Evolutionary conservation across 2,329 filamentous ascomycete genomes (phyloP).

Genomic region (Arthrobotrys pseudoclavata): DNA sequence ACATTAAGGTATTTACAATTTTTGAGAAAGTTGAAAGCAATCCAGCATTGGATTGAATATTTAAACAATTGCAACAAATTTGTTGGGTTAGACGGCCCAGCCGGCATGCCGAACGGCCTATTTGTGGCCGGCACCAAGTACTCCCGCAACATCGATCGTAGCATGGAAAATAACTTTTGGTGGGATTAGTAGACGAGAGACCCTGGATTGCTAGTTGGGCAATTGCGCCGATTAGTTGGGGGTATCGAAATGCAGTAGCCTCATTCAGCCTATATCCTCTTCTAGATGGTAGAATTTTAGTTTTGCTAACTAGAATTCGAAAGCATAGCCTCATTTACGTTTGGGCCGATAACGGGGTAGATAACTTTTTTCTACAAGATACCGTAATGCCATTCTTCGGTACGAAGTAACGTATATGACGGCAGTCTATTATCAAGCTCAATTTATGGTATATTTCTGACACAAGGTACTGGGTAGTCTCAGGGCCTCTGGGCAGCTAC

Average conservation of each 20-base stretch:
- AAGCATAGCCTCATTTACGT: too few species aligned
- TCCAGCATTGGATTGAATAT: too few species aligned
- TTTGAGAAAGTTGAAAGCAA: too few species aligned
- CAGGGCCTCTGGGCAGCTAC: too few species aligned
- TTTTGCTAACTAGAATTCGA: too few species aligned
- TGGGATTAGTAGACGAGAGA: background rate
- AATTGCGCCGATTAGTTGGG: background rate
- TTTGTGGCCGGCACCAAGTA: slow-evolving; percentile 17
- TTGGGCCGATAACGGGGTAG: too few species aligned
- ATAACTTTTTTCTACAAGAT: background rate
- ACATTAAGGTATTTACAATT: too few species aligned
- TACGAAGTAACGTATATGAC: background rate
- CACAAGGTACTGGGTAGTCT: too few species aligned
- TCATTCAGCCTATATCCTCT: slow-evolving; percentile 4
- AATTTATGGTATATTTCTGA: too few species aligned
- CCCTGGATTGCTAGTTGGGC: background rate
- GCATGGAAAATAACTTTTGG: background rate
- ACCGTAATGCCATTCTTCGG: background rate
- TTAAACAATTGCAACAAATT: background rate
- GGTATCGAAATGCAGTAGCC: background rate
- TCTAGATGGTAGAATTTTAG: background rate
- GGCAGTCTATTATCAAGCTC: too few species aligned
- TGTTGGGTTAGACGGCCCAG: slow-evolving; percentile 11
- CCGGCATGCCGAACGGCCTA: background rate
- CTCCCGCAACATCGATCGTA: background rate